A percentile compares a stretch with the other conserved stretches of the same genome.
phyloP scores from a whole-genome alignment of 768 basidiomycete genomes.

The Pisolithus microcarpus region DNA sequence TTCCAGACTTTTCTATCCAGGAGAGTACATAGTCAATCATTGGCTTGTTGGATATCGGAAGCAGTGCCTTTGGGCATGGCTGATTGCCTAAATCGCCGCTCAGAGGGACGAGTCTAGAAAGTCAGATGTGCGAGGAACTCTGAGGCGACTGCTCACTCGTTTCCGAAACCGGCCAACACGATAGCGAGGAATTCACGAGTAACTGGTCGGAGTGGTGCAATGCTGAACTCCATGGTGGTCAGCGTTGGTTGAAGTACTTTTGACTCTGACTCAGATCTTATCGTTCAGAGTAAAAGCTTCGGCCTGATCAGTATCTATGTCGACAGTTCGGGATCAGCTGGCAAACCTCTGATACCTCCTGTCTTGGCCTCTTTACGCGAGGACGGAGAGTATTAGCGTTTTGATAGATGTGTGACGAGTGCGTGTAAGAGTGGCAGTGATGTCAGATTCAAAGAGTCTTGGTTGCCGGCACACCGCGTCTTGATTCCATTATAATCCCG shows the following conservation, averaged over 20 bases:
- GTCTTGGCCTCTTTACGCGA: too few relatives aligned
- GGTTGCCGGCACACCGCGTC: too few relatives aligned
- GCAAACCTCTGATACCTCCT: too few relatives aligned
- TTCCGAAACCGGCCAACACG: conserved; percentile 87
- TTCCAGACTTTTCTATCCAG: conserved; percentile 85
- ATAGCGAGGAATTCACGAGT: conserved; percentile 82
- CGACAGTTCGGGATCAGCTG: conserved; percentile 5
- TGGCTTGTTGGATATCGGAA: conserved; percentile 83
- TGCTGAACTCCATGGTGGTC: conserved; percentile 50
- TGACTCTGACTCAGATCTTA: conserved; percentile 16
- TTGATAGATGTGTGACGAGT: too few relatives aligned
- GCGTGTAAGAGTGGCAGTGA: too few relatives aligned
- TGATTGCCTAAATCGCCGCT: conserved; percentile 75
- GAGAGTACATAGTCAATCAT: conserved; percentile 76
- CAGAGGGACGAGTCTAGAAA: conserved; percentile 58
- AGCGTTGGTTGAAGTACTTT: not conserved
- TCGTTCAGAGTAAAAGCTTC: not conserved
- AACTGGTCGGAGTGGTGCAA: conserved; percentile 43
- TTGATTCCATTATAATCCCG: conserved; percentile 7
- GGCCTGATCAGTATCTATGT: not conserved
- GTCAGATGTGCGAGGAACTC: not conserved
- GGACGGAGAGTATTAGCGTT: too few relatives aligned
- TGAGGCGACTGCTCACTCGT: conserved; percentile 49
- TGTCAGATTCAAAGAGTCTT: too few relatives aligned
- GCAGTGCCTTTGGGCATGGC: conserved; percentile 78